Evolutionary conservation across 2,329 filamentous ascomycete genomes (phyloP), one percentile per base, ranked within the genome.

Genomic region (Neonectria punicea): DNA sequence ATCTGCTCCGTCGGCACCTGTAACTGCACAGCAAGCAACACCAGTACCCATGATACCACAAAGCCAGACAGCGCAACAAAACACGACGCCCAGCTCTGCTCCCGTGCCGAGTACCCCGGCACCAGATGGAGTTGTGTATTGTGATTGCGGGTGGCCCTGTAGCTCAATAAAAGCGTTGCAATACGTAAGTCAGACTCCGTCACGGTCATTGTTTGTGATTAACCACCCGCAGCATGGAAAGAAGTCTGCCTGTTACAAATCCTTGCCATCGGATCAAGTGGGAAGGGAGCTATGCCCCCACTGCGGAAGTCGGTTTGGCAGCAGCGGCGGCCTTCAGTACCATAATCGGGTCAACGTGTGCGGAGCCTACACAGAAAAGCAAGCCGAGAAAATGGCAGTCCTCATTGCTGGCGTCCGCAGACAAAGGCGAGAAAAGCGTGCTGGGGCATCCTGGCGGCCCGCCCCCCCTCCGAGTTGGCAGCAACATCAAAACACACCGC

Each of bases 321-420:
- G 80, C 11, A 67, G 71, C 5, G 77, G 77, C 22, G 84, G 82
- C 1, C 69, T 84, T 2, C 66, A 77, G 54, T 86, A 86, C 74
- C 86, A 88, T 65, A 64, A 73, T 0, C 75, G 78, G 41, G 81
- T 80, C 58, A 72, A 76, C 3, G 81, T 86, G 3, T 88, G 86
- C 67, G 84, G 85, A n/a, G 68, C 75, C 4, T 81, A 82, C 61
- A 67, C 68, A 22, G 53, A 67, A 3, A 65, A 67, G 9, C 65
- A 62, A 46, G 39, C 36, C n/a, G 32, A 64, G 16, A 51, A 63
- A 59, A 71, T 73, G 55, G 61, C 53, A 1, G 20, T 34, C 8
- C 36, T 70, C 25, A 53, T 74, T 20, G 22, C 47, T 32, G 49
- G 58, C 18, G 55, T 57, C 30, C 70, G 68, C 28, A 14, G 41